These are phyloP conservation scores for Smallanthus sonchifolius DNA, from an alignment of 129 eudicot genomes.

Conservation along the genomic window DNA sequence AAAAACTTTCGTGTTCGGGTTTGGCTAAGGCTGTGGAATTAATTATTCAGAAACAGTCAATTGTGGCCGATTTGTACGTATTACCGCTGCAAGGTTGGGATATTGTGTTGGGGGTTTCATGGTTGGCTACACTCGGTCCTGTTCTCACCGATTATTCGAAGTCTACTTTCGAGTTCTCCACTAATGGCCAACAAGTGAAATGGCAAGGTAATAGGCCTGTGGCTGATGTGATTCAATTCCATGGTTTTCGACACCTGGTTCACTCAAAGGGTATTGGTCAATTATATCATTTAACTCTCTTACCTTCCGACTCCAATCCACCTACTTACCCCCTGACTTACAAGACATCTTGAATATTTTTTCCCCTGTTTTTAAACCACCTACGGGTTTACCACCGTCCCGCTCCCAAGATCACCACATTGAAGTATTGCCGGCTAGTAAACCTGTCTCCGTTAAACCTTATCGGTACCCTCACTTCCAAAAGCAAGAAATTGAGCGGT, in stretches of 20 bases:
- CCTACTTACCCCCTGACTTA: not conserved
- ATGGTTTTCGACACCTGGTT: not conserved
- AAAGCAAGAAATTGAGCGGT: not conserved
- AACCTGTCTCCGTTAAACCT: not conserved
- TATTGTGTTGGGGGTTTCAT: not conserved
- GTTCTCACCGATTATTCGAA: not conserved
- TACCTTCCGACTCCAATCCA: not conserved
- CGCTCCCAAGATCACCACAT: not conserved
- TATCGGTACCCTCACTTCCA: not conserved
- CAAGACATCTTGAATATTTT: not conserved
- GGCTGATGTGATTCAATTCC: not conserved
- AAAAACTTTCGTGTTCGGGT: not conserved
- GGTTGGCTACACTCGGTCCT: not conserved
- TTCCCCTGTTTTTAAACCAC: not conserved
- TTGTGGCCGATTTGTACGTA: not conserved
- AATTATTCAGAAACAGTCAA: not conserved
- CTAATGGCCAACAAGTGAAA: not conserved
- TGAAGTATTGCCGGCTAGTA: not conserved
- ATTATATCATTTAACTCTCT: not conserved
- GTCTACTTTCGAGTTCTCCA: not conserved
- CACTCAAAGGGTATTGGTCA: not conserved
- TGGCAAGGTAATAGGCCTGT: not conserved
- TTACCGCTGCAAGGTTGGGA: not conserved
- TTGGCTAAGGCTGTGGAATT: not conserved
- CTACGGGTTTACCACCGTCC: not conserved